Evolutionary conservation across 2,329 filamentous ascomycete genomes (phyloP), one percentile per base, ranked within the genome.

Genomic region (Blastomyces emzantsi): DNA sequence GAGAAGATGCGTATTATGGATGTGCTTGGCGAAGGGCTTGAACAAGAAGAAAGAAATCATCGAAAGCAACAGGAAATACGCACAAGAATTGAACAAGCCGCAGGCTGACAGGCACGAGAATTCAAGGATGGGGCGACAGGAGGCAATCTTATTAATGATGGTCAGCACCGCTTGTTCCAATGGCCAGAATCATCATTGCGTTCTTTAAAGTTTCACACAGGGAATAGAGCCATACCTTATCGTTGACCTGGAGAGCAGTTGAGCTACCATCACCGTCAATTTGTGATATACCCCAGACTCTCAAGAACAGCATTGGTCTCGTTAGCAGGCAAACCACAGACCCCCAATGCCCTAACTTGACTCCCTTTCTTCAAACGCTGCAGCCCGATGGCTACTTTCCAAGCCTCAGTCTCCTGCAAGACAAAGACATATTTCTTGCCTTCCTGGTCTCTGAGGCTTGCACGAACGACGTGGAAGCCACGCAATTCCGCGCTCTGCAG

Each of bases 371-470:
- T 76, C 65, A 87, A 73, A 33, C 81, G 77, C 70, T 84, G 79
- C 54, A 87, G 73, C 1, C 85, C 85, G 51, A 83, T 74, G 0
- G 81, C 82, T 25, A 87, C 80, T 72, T 87, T 87, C 83, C 84
- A 87, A 47, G 80, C 83, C 70, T 87, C 85, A 19, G 75, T 78
- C 63, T 85, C 80, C 54, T 81, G 78, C 61, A 87, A 73, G 25
- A 87, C 77, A 68, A 87, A 87, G 67, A 86, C 81, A 69, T 85
- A 87, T 67, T 79, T 80, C 69, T 84, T 86, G 65, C 83, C 82
- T 68, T 87, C 84, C 61, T 80, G 77, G 69, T 87, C 85, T 64
- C 84, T 79, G 58, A 85, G 75, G 58, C 77, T 83, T 17, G 83
- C 84, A 61, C 85, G 79, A 63, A 87, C 77, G 62, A 87, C 75